Conservation (phyloP, 73 alveolate genomes). For the Tetrahymena elliotti region DNA sequence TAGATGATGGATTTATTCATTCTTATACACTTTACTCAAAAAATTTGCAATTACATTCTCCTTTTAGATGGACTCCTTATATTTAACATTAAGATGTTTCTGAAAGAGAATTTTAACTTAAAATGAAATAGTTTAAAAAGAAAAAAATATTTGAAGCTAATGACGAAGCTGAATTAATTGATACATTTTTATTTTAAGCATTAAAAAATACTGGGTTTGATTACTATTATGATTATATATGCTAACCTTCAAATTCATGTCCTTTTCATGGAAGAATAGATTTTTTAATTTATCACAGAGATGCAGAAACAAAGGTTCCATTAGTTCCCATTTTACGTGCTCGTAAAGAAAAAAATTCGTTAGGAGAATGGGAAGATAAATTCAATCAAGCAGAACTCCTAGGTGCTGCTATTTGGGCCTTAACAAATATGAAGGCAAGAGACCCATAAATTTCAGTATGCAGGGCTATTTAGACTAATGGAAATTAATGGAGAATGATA, state of each 20-base stretch:
- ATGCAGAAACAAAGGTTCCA: constrained; percentile 6
- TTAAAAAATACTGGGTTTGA: constrained; percentile 36
- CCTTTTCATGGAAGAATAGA: constrained; percentile 32
- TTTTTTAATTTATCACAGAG: constrained; percentile 21
- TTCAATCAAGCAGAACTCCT: background rate
- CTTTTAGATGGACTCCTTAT: constrained; percentile 41
- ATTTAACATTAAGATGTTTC: constrained; percentile 12
- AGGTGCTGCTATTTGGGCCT: constrained; percentile 41
- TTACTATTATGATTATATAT: constrained; percentile 30
- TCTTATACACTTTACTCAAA: background rate
- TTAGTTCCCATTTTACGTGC: constrained; percentile 14
- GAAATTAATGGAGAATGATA: constrained; percentile 42
- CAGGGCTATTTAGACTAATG: constrained; percentile 28
- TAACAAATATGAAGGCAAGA: constrained; percentile 4
- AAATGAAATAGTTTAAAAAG: constrained; percentile 29
- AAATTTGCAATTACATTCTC: constrained; percentile 16
- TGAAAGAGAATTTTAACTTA: constrained; percentile 19
- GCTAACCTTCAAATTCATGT: constrained; percentile 11
- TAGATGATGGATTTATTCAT: background rate
- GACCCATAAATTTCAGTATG: background rate
- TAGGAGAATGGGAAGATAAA: constrained; percentile 8
- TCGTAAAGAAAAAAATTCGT: background rate
- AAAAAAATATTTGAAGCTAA: constrained; percentile 9
- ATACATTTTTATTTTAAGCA: constrained; percentile 35
- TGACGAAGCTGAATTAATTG: constrained; percentile 28